These are phyloP conservation scores for Fusarium luffae DNA, from an alignment of 2,329 filamentous ascomycete species.

Conservation along the genomic window DNA sequence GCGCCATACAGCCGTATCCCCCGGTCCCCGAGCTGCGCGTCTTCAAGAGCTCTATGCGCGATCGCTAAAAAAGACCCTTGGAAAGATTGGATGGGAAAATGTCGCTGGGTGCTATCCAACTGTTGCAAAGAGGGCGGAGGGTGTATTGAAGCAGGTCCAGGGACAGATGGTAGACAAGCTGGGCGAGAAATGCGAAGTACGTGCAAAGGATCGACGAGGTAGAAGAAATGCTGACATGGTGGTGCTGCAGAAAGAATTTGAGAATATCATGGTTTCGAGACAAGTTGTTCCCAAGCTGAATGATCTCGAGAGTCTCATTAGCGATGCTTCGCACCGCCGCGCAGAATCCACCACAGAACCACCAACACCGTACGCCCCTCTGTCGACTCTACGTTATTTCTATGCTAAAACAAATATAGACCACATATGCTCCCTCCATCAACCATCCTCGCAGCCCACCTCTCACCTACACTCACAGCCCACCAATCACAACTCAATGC, in stretches of 20 bases:
- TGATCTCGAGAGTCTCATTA: conserved; percentile 66
- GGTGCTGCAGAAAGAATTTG: conserved; percentile 63
- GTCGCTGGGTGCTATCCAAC: conserved; percentile 72
- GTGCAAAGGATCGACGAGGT: conserved; percentile 13
- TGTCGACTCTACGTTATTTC: not conserved
- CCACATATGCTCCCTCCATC: conserved; percentile 67
- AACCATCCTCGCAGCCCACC: conserved; percentile 65
- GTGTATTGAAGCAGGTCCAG: conserved; percentile 65
- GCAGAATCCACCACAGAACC: conserved; percentile 38
- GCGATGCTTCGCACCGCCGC: conserved; percentile 57
- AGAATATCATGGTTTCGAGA: conserved; percentile 62
- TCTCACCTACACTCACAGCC: conserved; percentile 62
- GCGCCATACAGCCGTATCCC: conserved; percentile 57
- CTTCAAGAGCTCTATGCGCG: conserved; percentile 65
- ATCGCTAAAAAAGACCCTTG: conserved; percentile 65
- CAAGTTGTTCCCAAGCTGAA: conserved; percentile 68
- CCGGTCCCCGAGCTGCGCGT: conserved; percentile 67
- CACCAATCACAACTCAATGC: conserved; percentile 69
- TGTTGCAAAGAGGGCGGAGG: conserved; percentile 62
- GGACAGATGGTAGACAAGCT: conserved; percentile 68
- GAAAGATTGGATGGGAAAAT: conserved; percentile 66
- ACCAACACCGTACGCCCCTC: conserved; percentile 60
- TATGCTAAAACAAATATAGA: conserved; percentile 44
- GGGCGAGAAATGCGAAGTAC: conserved; percentile 62
- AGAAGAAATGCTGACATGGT: conserved; percentile 9